phyloP scores from a whole-genome alignment of 345 rosid genomes.

The Populus alba region DNA sequence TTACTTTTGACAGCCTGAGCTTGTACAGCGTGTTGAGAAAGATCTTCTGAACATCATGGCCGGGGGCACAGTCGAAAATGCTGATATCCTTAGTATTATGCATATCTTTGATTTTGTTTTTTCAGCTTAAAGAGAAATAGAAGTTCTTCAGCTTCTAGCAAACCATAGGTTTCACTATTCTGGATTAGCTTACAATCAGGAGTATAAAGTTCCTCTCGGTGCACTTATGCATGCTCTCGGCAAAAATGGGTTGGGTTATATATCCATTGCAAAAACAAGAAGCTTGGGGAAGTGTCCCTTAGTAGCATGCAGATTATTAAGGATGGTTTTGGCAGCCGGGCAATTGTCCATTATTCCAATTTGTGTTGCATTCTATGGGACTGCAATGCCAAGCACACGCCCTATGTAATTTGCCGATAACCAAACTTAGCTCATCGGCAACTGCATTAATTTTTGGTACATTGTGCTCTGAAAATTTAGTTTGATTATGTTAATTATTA shows the following conservation, averaged over 20 bases:
- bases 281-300: not conserved
- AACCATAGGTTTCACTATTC: not conserved
- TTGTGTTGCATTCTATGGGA: not conserved
- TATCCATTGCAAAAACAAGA: not conserved
- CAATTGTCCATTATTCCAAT: not conserved
- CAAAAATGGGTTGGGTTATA: not conserved
- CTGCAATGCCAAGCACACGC: not conserved
- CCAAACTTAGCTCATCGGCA: not conserved
- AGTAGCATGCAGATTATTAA: not conserved
- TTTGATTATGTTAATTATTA: not conserved
- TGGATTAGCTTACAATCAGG: not conserved
- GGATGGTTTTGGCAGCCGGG: not conserved
- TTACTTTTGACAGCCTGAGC: slow-evolving; percentile 76
- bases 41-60: slow-evolving; percentile 89
- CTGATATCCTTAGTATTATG: slow-evolving; percentile 49
- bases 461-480: not conserved
- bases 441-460: not conserved
- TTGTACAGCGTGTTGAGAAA: slow-evolving; percentile 84
- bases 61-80: slow-evolving; percentile 74
- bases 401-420: not conserved
- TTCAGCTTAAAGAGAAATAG: not conserved
- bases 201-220: not conserved
- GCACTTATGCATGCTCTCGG: not conserved
- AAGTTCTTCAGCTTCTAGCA: not conserved
- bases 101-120: not conserved